Evolutionary conservation across 306 rosid species (phyloP).

Genomic region (Cucumis melo): DNA sequence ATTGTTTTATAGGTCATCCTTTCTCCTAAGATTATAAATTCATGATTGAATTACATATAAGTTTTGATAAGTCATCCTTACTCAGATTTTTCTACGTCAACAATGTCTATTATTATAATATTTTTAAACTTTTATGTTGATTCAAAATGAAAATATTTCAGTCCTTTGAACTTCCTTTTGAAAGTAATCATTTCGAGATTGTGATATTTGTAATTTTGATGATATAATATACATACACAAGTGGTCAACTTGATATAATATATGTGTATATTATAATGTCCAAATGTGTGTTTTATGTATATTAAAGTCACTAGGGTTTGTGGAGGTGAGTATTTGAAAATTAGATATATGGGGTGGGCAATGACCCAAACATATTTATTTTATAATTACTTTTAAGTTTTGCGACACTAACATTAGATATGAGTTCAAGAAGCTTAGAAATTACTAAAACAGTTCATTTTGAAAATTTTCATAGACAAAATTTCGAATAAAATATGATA

Average conservation of each 20-base stretch:
- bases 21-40: too few relatives aligned
- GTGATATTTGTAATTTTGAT: not conserved
- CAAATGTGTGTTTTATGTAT: too few relatives aligned
- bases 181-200: not conserved
- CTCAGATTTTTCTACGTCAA: too few relatives aligned
- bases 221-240: not conserved
- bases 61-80: too few relatives aligned
- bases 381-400: too few relatives aligned
- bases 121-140: not conserved
- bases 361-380: too few relatives aligned
- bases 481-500: not conserved
- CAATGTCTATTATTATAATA: too few relatives aligned
- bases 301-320: not conserved
- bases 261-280: not conserved
- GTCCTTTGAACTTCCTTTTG: not conserved
- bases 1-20: too few relatives aligned
- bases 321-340: not conserved
- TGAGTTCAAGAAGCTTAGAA: not conserved
- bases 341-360: too few relatives aligned
- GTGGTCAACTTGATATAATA: not conserved
- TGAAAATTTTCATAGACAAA: not conserved
- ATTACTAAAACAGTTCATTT: not conserved
- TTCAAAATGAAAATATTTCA: not conserved
- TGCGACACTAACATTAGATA: not conserved
- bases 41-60: too few relatives aligned